phyloP scores from a whole-genome alignment of 2,329 filamentous ascomycete genomes.

The Fusarium torulosum region DNA sequence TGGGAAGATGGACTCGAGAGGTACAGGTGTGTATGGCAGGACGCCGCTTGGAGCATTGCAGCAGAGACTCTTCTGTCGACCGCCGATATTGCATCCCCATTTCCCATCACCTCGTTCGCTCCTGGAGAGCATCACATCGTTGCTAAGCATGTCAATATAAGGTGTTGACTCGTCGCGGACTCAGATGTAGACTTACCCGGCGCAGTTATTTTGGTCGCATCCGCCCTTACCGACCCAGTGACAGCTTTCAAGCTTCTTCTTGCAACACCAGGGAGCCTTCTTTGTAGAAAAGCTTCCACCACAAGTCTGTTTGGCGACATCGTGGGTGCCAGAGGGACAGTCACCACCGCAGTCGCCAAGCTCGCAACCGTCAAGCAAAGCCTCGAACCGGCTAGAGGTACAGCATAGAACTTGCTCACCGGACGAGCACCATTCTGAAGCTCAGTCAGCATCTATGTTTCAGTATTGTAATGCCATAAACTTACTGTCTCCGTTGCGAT shows the following conservation, averaged over 20 bases:
- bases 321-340: constrained; percentile 1
- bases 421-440: neutral
- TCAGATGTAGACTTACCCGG: neutral
- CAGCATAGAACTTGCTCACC: constrained; percentile 10
- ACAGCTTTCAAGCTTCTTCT: constrained; percentile 9
- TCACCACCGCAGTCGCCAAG: constrained; percentile 7
- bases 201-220: constrained; percentile 14
- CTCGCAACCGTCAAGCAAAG: constrained; percentile 1
- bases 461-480: neutral
- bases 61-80: constrained; percentile 5
- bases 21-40: neutral
- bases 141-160: constrained; percentile 4
- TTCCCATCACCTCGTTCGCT: neutral
- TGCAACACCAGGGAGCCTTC: neutral
- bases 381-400: neutral
- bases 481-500: constrained; percentile 2
- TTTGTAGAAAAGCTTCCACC: neutral
- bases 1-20: constrained; percentile 3
- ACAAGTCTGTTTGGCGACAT: constrained; percentile 2
- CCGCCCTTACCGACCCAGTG: constrained; percentile 8
- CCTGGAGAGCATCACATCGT: neutral
- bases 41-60: constrained; percentile 2
- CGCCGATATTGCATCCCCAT: neutral
- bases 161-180: neutral
- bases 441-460: neutral